Base-by-base conservation (phyloP, 495 filamentous ascomycete genomes). In the Hyphodiscus hymeniophilus region DNA sequence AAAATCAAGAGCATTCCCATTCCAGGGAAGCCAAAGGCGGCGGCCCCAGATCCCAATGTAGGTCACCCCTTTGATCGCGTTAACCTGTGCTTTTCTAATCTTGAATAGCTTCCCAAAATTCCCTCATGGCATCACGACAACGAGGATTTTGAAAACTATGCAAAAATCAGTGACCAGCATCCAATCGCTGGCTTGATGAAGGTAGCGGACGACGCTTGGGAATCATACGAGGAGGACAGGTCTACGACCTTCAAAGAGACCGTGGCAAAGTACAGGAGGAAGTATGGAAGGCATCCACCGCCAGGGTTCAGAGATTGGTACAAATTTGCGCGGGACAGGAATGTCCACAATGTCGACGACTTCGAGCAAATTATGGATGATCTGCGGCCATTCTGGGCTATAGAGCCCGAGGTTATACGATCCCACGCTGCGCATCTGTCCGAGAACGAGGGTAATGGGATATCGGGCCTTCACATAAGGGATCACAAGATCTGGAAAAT, bases 311-410 rank as follows among this genome's bases (percentile, higher is more conserved):
- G 79, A 31, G 66, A 68, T 35, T 88, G 84, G 84, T 84, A 79
- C 56, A 63, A 70, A 34, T 86, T 79, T 51, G 82, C 83, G 10
- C 66, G 70, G 41, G 68, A 78, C 38, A 63, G 69, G 8, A 66
- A 77, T 16, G 76, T 76, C 20, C 60, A 81, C 47, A 72, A 84
- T 18, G 69, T 87, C 41, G 84, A 87, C 51, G 82, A 85, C 54
- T 85, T 82, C 56, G 76, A 82, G 44, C 84, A 84, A 56, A 79
- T 87, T 28, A 75, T 77, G 56, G 78, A 80, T 42, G 83, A 88
- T 57, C 59, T 85, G 28, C 73, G 80, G 36, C 84, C 84, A 0
- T 86, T 85, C 56, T 87, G 84, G 81, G 80, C 69, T 0, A 53
- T 85, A 11, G 61, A 76, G 7, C 75, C 84, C 0, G 56, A 63